These are phyloP conservation scores for Magnaporthiopsis rhizophila DNA, from an alignment of 2,329 filamentous ascomycete species.

Conservation along the genomic window DNA sequence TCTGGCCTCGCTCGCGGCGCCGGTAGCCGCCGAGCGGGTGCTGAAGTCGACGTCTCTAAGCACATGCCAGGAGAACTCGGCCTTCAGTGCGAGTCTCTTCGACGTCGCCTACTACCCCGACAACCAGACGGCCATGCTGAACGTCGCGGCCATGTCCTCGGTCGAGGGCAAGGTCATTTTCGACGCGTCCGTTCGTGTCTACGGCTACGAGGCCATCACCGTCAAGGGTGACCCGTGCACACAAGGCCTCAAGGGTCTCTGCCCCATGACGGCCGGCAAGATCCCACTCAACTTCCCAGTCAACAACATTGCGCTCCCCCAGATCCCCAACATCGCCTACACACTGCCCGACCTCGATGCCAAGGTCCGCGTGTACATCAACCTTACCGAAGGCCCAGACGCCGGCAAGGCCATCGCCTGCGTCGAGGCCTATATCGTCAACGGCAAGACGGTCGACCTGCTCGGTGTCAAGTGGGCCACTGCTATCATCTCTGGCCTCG, in stretches of 20 bases:
- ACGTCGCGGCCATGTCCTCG: conserved; percentile 64
- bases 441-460: conserved; percentile 77
- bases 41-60: conserved; percentile 53
- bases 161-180: conserved; percentile 69
- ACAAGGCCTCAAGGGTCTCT: conserved; percentile 57
- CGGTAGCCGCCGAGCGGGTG: conserved; percentile 29
- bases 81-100: conserved; percentile 73
- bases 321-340: conserved; percentile 72
- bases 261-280: conserved; percentile 71
- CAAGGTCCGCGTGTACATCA: conserved; percentile 66
- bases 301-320: conserved; percentile 46
- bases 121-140: conserved; percentile 56
- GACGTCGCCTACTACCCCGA: conserved; percentile 62
- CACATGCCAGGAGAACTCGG: conserved; percentile 67
- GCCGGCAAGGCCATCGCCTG: conserved; percentile 59
- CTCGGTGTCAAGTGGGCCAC: conserved; percentile 74
- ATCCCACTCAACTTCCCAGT: conserved; percentile 38
- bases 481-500: conserved; percentile 68
- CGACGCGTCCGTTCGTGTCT: conserved; percentile 61
- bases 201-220: conserved; percentile 60
- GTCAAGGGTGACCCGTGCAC: conserved; percentile 62
- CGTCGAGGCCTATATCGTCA: conserved; percentile 71
- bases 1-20: conserved; percentile 20
- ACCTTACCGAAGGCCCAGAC: conserved; percentile 40
- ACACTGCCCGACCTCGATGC: conserved; percentile 78